Base-by-base conservation (phyloP, 495 filamentous ascomycete genomes). In the Antarctomyces pellizariae region DNA sequence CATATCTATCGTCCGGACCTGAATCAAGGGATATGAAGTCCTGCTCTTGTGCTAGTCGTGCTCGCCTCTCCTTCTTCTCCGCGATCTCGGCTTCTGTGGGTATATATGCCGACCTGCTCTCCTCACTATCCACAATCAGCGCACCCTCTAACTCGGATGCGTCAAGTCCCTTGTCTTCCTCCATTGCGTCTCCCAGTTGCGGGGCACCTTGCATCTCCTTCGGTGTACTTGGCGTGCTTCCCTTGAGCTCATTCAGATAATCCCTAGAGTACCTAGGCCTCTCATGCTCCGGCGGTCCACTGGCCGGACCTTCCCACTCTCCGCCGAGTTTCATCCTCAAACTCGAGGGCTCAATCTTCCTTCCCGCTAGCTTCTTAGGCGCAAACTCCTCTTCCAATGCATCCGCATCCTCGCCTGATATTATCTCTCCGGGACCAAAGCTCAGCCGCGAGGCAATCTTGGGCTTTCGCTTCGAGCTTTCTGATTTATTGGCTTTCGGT, bases 11-110 rank as follows among this genome's bases (percentile, higher is more conserved):
- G 16, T 57, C 47, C 15, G 56, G 48, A 15, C 56, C 55, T 15
- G 53, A 54, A 24, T 63, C 68, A 1, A 92, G 57, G 0, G 72
- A 63, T 29, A 90, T 83, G 46, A 71, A 90, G 33, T 83, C 75
- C 17, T 74, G 53, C 36, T 86, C 72, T 27, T 76, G 38, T 2
- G 82, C 82, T 10, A 84, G 44, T 2, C 79, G 63, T 16, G 75
- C 72, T 15, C 89, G 65, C 6, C 89, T 67, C 20, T 71, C 74
- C 52, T 95, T 97, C 54, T 86, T 86, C 46, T 90, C 82, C 25
- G 64, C 61, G 21, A 95, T 92, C 39, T 93, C 75, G n/a, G 75
- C 65, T 41, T 79, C 73, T 13, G 71, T 79, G 2, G 83, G 75
- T 28, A 95, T 82, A 18, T 49, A 42, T 30, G 36, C 20, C 28